Evolutionary conservation across 2,329 filamentous ascomycete genomes (phyloP).

Genomic region (Fusarium decemcellulare): DNA sequence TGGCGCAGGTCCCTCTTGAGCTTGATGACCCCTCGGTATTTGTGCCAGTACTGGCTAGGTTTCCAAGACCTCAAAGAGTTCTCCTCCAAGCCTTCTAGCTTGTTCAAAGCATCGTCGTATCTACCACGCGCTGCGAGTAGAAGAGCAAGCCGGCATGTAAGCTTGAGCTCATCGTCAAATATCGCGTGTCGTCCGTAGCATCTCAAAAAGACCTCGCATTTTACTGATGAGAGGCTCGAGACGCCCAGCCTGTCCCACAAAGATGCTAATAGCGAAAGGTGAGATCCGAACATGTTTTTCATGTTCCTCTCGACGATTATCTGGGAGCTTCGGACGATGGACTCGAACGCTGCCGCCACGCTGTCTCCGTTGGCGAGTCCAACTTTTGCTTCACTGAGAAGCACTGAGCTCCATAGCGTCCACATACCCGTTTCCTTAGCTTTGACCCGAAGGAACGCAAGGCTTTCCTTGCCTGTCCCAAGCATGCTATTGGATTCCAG

Average conservation of each 20-base stretch:
- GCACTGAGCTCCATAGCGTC: constrained; percentile 84
- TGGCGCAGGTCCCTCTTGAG: constrained; percentile 73
- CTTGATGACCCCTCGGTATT: constrained; percentile 76
- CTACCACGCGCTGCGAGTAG: constrained; percentile 73
- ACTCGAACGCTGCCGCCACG: constrained; percentile 76
- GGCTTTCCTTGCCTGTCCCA: constrained; percentile 83
- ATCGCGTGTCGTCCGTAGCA: constrained; percentile 73
- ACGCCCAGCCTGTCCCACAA: constrained; percentile 83
- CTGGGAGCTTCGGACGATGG: constrained; percentile 86
- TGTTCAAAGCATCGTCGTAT: constrained; percentile 75
- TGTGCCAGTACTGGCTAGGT: constrained; percentile 80
- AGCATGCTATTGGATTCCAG: constrained; percentile 81
- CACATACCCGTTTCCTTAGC: constrained; percentile 91
- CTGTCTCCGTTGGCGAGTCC: constrained; percentile 80
- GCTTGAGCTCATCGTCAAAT: constrained; percentile 84
- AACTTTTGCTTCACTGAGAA: constrained; percentile 89
- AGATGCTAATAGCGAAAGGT: constrained; percentile 79
- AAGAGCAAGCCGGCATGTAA: constrained; percentile 78
- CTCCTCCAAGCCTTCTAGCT: constrained; percentile 63
- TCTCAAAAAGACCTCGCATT: constrained; percentile 81
- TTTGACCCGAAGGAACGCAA: constrained; percentile 87
- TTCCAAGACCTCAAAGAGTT: constrained; percentile 80
- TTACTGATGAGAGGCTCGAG: constrained; percentile 67
- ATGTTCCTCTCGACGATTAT: constrained; percentile 84
- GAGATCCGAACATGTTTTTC: constrained; percentile 78